These are phyloP conservation scores for Candolleomyces eurysporus DNA, from an alignment of 768 basidiomycete genomes.

Conservation along the genomic window DNA sequence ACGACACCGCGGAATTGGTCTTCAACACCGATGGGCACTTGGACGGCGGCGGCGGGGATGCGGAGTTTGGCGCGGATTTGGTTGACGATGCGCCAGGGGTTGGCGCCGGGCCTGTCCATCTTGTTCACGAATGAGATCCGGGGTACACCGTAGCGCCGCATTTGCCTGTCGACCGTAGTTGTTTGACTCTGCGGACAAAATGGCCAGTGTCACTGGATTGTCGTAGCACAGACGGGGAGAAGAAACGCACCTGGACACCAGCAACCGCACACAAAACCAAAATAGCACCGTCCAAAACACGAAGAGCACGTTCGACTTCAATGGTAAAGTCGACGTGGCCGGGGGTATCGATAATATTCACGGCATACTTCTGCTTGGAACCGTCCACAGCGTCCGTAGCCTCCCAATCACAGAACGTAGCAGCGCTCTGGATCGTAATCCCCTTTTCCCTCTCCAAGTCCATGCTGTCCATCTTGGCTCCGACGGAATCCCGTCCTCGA, in stretches of 20 bases:
- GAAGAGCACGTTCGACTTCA: constrained; percentile 94
- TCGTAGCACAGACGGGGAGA: too few species aligned
- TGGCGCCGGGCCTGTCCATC: constrained; percentile 98
- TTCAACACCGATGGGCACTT: constrained; percentile 92
- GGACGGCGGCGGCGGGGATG: constrained; percentile 91
- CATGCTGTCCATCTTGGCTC: constrained; percentile 99
- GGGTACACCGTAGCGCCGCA: constrained; percentile 95
- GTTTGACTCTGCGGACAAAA: constrained; percentile 76
- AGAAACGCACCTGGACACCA: constrained; percentile 81
- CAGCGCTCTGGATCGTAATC: constrained; percentile 98
- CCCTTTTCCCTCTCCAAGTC: constrained; percentile 98
- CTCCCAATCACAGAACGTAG: constrained; percentile 97
- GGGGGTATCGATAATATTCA: constrained; percentile 99
- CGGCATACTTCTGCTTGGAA: constrained; percentile 78
- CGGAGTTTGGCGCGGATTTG: constrained; percentile 91
- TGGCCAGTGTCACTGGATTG: constrained; percentile 1
- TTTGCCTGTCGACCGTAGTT: constrained; percentile 97
- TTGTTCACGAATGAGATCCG: constrained; percentile 97
- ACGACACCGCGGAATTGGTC: constrained; percentile 87
- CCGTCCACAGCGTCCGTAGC: constrained; percentile 57
- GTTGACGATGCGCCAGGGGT: constrained; percentile 91
- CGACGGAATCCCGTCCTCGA: constrained; percentile 90
- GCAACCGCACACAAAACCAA: constrained; percentile 96
- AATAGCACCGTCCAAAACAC: constrained; percentile 95
- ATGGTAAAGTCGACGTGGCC: constrained; percentile 99